phyloP scores from a whole-genome alignment of 2,329 filamentous ascomycete genomes.

The Periconia digitata region DNA sequence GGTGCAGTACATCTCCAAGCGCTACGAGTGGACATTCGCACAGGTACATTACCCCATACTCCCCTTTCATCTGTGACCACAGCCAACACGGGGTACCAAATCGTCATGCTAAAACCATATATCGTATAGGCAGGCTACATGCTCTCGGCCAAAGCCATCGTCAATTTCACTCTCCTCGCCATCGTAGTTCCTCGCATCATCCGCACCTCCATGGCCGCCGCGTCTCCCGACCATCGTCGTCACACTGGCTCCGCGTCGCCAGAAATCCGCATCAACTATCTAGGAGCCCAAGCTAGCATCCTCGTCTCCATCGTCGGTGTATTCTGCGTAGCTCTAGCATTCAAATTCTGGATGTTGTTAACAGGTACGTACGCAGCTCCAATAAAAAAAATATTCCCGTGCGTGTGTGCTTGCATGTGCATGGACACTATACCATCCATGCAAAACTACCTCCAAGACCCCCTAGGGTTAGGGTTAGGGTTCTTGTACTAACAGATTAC shows the following conservation, averaged over 20 bases:
- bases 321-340: conserved; percentile 33
- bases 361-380: conserved; percentile 27
- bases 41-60: conserved; percentile 16
- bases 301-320: conserved; percentile 38
- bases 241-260: conserved; percentile 13
- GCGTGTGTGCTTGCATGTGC: background rate
- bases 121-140: conserved; percentile 35
- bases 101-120: too few species aligned
- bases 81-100: too few species aligned
- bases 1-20: conserved; percentile 43
- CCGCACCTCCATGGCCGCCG: conserved; percentile 22
- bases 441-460: background rate
- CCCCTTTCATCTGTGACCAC: too few species aligned
- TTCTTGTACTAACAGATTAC: background rate
- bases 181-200: conserved; percentile 39
- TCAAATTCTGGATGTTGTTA: conserved; percentile 36
- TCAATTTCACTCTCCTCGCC: conserved; percentile 39
- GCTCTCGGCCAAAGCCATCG: conserved; percentile 40
- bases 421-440: background rate
- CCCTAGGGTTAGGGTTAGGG: background rate
- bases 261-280: conserved; percentile 32
- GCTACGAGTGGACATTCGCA: conserved; percentile 42
- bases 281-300: conserved; percentile 35
- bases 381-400: background rate
- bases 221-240: background rate